Percentiles rank a stretch among this genome's conserved stretches.
Conservation (phyloP, 805 yeast genomes). For the Candida odintsovae region DNA sequence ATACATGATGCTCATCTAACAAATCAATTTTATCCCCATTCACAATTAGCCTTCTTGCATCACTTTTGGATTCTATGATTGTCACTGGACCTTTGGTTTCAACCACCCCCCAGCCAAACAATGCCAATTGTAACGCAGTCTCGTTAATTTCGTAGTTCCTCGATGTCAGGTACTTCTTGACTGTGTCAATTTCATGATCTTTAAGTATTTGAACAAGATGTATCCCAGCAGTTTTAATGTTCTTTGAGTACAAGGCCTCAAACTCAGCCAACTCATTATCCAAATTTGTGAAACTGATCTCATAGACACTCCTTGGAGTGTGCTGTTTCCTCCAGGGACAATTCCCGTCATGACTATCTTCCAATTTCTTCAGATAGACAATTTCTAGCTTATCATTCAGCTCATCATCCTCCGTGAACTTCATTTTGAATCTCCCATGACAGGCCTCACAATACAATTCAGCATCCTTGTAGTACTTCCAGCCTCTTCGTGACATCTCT, state of each 20-base stretch:
- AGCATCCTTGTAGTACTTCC: not conserved
- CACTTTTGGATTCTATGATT: not conserved
- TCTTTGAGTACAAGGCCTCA: not conserved
- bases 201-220: not conserved
- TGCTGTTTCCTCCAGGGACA: not conserved
- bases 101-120: not conserved
- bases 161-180: not conserved
- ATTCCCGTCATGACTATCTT: not conserved
- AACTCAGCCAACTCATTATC: not conserved
- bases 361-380: not conserved
- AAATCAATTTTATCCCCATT: not conserved
- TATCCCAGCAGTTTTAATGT: not conserved
- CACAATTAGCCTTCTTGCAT: not conserved
- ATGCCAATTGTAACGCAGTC: not conserved
- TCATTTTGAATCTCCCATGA: not conserved
- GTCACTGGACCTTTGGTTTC: not conserved
- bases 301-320: not conserved
- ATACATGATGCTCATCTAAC: not conserved
- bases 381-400: not conserved
- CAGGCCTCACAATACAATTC: not conserved
- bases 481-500: not conserved
- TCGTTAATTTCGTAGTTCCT: not conserved
- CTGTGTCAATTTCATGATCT: not conserved
- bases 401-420: not conserved
- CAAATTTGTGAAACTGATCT: not conserved